Evolutionary conservation across 2,329 filamentous ascomycete genomes (phyloP), one percentile per base, ranked within the genome.

Genomic region (Cytospora chrysosperma): DNA sequence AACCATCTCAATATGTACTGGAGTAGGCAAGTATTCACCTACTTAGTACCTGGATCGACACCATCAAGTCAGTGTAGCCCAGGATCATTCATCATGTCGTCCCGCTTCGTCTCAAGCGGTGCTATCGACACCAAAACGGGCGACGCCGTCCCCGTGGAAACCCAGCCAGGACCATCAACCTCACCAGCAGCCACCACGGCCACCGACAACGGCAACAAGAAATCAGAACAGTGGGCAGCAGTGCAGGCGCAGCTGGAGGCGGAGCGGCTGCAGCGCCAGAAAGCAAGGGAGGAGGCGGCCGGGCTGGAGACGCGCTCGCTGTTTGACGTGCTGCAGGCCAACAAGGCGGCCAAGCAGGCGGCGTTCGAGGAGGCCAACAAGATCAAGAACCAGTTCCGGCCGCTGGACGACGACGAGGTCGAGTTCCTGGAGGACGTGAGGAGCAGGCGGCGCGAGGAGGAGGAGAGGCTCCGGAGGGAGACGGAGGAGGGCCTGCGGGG

Each of bases 291-390:
- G 21, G 58, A 32, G 15, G 52, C 53, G 76, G 81, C 65, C 77
- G 80, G n/a, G n/a, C n/a, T n/a, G n/a, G n/a, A n/a, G n/a, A n/a
- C n/a, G n/a, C n/a, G 50, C 75, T 88, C 82, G 58, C 79, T 95
- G 30, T 95, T 83, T 72, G 91, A 93, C 51, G 82, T 90, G 2
- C 75, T 95, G 58, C 88, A 94, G 76, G 91, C 88, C 51, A 95
- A 95, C 75, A 94, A 93, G 85, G 90, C 88, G 68, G 89, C 90
- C 63, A 94, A 93, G 75, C 89, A 94, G 77, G 90, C 91, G 24
- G 90, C 88, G 10, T 92, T 93, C 74, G 91, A 93, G 74, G 91
- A 94, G 75, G 82, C 88, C 6, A 84, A 82, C 67, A 83, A 83
- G 68, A 79, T 94, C 59, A 85, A 86, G 71, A 91, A 94, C 70